Percentiles rank a stretch among this genome's conserved stretches.
Conservation (phyloP, 805 yeast species). For the Zygoascus ofunaensis region DNA sequence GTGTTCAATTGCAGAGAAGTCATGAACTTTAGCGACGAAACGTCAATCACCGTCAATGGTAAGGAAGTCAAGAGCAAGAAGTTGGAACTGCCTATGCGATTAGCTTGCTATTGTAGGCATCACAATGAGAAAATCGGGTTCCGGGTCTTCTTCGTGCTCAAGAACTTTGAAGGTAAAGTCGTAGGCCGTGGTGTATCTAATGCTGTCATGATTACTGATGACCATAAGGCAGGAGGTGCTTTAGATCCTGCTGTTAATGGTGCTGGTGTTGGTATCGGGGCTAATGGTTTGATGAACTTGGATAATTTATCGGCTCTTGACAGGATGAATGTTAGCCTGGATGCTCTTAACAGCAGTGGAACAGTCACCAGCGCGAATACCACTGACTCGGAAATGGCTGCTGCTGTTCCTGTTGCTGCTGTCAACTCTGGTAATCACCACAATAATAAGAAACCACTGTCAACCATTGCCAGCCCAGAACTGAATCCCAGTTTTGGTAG, state of each 20-base stretch:
- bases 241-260: slow-evolving; percentile 16
- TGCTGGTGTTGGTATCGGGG: background rate
- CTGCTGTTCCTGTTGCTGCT: too few relatives aligned
- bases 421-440: background rate
- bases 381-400: background rate
- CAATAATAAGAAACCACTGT: background rate
- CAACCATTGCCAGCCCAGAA: background rate
- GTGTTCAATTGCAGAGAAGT: slow-evolving; percentile 89
- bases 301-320: background rate
- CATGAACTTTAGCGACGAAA: slow-evolving; percentile 42
- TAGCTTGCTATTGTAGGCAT: slow-evolving; percentile 83
- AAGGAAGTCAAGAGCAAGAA: slow-evolving; percentile 25
- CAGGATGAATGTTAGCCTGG: background rate
- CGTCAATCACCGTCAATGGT: slow-evolving; percentile 21
- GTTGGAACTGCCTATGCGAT: slow-evolving; percentile 36
- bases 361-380: background rate
- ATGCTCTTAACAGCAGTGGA: background rate
- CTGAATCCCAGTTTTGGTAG: background rate
- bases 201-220: slow-evolving; percentile 86
- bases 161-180: slow-evolving; percentile 49
- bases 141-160: slow-evolving; percentile 43
- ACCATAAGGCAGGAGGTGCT: slow-evolving; percentile 52
- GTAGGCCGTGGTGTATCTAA: slow-evolving; percentile 65
- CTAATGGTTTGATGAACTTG: background rate
- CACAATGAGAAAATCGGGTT: slow-evolving; percentile 87